A percentile compares a stretch with the other conserved stretches of the same genome.
Evolutionary conservation across 129 eudicot species (phyloP).

Genomic region (Sambucus nigra): DNA sequence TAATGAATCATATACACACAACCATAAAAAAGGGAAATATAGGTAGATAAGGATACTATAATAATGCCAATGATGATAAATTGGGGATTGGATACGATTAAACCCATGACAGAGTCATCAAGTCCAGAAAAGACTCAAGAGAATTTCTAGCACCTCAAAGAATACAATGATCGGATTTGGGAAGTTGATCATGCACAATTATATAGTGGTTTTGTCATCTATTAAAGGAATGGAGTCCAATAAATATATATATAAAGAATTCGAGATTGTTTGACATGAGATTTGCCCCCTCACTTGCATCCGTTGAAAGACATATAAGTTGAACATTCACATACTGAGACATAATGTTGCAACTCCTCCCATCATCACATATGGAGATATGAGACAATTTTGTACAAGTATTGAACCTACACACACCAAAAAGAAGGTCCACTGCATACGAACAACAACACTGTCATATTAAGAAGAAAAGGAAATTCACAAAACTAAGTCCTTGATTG

Average conservation of each 20-base stretch:
- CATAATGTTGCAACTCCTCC: conserved; percentile 78
- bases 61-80: no score
- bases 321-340: conserved; percentile 85
- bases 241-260: no score
- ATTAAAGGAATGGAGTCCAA: no score
- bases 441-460: no score
- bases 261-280: no score
- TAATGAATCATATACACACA: no score
- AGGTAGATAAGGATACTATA: no score
- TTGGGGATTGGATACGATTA: conserved; percentile 80
- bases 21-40: no score
- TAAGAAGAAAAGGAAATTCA: no score
- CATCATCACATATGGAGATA: conserved; percentile 66
- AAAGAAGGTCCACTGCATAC: conserved; percentile 73
- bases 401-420: conserved; percentile 74
- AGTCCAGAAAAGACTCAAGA: conserved; percentile 66
- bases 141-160: conserved; percentile 97
- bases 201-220: no score
- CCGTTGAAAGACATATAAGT: conserved; percentile 81
- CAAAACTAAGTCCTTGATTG: no score
- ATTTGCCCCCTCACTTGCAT: conserved; percentile 55
- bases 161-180: conserved; percentile 62
- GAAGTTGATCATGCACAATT: conserved; percentile 59
- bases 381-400: conserved; percentile 37
- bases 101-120: conserved; percentile 81